These are phyloP conservation scores for Exserohilum turcica DNA, from an alignment of 2,329 filamentous ascomycete genomes.

Conservation along the genomic window DNA sequence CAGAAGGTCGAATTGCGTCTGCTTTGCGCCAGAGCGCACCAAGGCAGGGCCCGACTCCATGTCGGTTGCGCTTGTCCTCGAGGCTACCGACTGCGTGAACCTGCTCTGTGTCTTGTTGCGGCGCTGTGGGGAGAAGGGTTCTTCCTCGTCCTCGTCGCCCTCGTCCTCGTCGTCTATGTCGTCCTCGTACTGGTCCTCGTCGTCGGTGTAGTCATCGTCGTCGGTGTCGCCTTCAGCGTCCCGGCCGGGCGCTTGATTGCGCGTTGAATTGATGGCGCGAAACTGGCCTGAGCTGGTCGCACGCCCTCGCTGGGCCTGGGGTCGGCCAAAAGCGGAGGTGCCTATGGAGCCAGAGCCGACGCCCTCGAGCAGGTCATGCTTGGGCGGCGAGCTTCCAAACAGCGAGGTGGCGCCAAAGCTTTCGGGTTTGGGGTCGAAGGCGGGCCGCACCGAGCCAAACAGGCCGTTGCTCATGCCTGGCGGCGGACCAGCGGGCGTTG, in stretches of 20 bases:
- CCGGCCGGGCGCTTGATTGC: conserved; percentile 6
- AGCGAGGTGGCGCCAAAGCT: conserved; percentile 25
- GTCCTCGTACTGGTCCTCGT: conserved; percentile 37
- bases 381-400: conserved; percentile 44
- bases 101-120: conserved; percentile 28
- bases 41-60: conserved; percentile 26
- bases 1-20: conserved; percentile 67
- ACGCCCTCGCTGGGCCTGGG: conserved; percentile 37
- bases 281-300: conserved; percentile 30
- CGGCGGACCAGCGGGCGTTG: conserved; percentile 61
- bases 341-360: conserved; percentile 34
- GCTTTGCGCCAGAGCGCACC: conserved; percentile 38
- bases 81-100: conserved; percentile 41
- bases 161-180: conserved; percentile 41
- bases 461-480: conserved; percentile 51
- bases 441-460: conserved; percentile 59
- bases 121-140: conserved; percentile 53
- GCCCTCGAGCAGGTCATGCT: conserved; percentile 34
- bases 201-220: conserved; percentile 31
- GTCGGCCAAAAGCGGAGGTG: conserved; percentile 36
- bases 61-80: conserved; percentile 45
- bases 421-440: conserved; percentile 26
- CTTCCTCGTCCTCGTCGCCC: conserved; percentile 46
- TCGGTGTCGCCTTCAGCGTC: conserved; percentile 50
- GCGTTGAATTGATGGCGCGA: conserved; percentile 47